phyloP scores from a whole-genome alignment of 495 filamentous ascomycete species.

The Penicillium argentinense region DNA sequence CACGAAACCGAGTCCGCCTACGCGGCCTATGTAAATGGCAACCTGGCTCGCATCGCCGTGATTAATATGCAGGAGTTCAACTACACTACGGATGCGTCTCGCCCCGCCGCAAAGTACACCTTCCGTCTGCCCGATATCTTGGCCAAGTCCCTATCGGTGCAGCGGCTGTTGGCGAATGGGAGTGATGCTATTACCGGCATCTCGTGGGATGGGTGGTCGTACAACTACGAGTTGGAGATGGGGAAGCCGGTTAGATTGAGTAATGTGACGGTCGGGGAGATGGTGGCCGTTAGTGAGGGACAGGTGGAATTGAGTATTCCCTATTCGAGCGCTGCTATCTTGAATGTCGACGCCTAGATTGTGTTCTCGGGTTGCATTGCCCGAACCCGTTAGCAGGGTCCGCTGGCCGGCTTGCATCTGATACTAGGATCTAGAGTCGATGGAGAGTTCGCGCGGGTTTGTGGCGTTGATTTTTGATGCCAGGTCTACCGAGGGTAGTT shows the following conservation, averaged over 20 bases:
- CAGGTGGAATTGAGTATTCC: conserved; percentile 47
- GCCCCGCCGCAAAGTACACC: conserved; percentile 41
- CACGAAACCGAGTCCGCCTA: conserved; percentile 55
- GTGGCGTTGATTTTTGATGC: no score
- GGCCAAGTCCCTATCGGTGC: conserved; percentile 29
- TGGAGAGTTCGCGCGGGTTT: no score
- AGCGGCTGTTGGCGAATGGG: conserved; percentile 58
- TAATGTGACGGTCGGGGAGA: conserved; percentile 61
- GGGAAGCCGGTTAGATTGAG: conserved; percentile 55
- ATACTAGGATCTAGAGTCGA: no score
- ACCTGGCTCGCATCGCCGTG: conserved; percentile 51
- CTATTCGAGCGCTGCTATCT: conserved; percentile 48
- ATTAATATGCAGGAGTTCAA: conserved; percentile 64
- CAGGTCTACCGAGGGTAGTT: no score
- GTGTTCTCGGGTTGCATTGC: no score
- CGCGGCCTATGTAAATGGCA: conserved; percentile 51
- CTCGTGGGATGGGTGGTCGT: conserved; percentile 62
- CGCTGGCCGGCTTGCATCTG: no score
- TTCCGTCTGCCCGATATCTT: conserved; percentile 39
- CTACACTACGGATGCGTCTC: conserved; percentile 37
- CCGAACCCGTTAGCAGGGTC: no score
- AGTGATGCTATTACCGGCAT: conserved; percentile 63
- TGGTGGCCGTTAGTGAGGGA: conserved; percentile 40
- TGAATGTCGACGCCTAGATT: conserved; percentile 35
- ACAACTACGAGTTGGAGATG: conserved; percentile 58